Evolutionary conservation across 768 basidiomycete species (phyloP), one percentile per base, ranked within the genome.

Genomic region (Peribolospora kevripleyi): DNA sequence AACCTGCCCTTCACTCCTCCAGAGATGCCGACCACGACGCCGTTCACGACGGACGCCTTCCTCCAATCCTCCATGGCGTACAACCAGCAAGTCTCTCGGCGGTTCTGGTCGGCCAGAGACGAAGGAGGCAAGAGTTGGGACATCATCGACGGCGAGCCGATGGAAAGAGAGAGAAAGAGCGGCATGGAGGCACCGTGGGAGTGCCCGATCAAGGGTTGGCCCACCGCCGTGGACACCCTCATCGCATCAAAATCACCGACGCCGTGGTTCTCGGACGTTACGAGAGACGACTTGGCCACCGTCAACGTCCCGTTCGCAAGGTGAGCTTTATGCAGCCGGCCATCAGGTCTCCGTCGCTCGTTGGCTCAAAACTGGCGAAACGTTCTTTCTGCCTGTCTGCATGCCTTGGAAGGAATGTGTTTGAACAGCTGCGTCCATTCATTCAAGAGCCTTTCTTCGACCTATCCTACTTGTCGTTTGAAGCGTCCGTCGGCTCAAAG

Each of bases 1-100:
- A 68, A 65, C 11, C 58, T 70, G 38, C 66, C 68, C 0, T 63
- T 70, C 54, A 54, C 61, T 3, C 67, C 67, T 7, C 66, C 66
- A 4, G 68, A 65, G 25, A 55, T 61, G 6, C 60, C 67, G 2
- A 67, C 69, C 5, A 62, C 62, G n/a, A 60, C 64, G 0, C 56
- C 65, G 0, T 64, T 65, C 46, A 60, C 61, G 3, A 61, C 52
- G 7, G 69, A 70, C 56, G 61, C 67, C 3, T 66, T 68, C 59
- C 61, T 70, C 1, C 59, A 60, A 46, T 57, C 60, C 59, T 45
- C 45, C 42, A 9, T 46, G 48, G 37, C 49, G 36, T 40, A 11
- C 50, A 7, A 38, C 8, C 56, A 2, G 57, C 55, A 3, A 2
- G 5, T 3, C 38, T 58, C 25, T 9, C 62, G 55, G 58, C 52